Base-by-base conservation (phyloP, 208 protist species). In the Angomonas ambiguus region DNA sequence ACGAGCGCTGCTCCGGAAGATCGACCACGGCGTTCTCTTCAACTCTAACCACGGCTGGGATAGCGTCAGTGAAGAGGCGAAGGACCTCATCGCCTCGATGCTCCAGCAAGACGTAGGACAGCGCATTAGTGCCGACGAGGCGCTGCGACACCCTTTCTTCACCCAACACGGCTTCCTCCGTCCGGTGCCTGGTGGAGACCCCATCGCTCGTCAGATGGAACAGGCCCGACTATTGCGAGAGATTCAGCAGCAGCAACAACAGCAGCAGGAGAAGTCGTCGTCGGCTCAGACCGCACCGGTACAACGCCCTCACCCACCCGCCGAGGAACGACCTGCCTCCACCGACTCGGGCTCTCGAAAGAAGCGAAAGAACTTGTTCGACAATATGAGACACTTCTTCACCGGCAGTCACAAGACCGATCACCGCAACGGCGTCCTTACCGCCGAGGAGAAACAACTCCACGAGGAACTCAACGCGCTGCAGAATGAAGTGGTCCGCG, bases 21-120 rank as follows among this genome's bases (percentile, higher is more conserved):
- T 95, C 48, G 82, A 88, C 72, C 82, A 81, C 55, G 88, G 87
- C n/a, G 82, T 95, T 22, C 78, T 93, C 60, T 96, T 96, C 76
- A 79, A 79, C 69, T 53, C 80, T 13, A 71, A 83, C 20, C 76
- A 87, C 56, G 82, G 85, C 35, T 96, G 85, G 85, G 81, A 83
- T 35, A 51, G 24, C 49, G 75, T 94, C 35, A 88, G 78, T 49
- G 69, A 79, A 28, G 82, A 92, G 66, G 88, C 88, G 59, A 94
- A 93, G 79, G 82, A 94, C 56, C 73, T 96, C 1, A 85, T 91
- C 61, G 33, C 79, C 34, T 33, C 63, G 38, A 89, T 96, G 87
- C 80, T 96, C n/a, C 76, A 90, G 18, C 82, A 87, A 59, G 80
- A 94, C 55, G 77, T 67, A 32, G 48, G 62, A 2, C 76, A 77